Conservation (phyloP, 1,284 basidiomycete species). For the Ceratobasidium sp. region DNA sequence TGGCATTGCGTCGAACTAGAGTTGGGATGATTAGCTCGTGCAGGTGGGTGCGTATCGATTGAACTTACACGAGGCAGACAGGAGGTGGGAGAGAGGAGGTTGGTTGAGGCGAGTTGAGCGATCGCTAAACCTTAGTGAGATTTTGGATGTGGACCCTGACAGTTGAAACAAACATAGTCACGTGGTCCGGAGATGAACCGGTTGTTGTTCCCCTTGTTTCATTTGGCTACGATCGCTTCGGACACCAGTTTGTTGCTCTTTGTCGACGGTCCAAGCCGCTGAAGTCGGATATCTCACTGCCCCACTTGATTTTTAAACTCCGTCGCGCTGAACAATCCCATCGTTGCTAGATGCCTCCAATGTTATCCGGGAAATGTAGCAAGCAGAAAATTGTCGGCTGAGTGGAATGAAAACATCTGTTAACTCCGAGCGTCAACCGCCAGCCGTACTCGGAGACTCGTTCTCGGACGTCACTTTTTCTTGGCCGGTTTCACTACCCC, state of each 20-base stretch:
- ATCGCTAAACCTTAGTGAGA: constrained; percentile 12
- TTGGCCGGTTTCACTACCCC: too few relatives aligned
- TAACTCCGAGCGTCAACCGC: too few relatives aligned
- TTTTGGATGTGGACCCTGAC: constrained; percentile 35
- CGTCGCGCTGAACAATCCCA: too few relatives aligned
- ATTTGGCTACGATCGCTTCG: not conserved
- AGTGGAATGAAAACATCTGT: too few relatives aligned
- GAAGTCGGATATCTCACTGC: too few relatives aligned
- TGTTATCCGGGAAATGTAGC: too few relatives aligned
- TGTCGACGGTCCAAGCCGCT: not conserved
- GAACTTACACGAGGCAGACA: constrained; percentile 1
- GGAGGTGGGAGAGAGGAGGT: constrained; percentile 7
- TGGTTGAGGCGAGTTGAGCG: constrained; percentile 12
- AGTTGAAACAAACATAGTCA: constrained; percentile 28
- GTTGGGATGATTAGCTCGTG: not conserved
- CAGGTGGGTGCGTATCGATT: not conserved
- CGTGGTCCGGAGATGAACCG: constrained; percentile 14
- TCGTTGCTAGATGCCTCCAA: too few relatives aligned
- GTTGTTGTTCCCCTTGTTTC: not conserved
- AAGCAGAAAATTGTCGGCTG: too few relatives aligned
- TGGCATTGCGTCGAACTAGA: not conserved
- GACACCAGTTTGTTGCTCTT: not conserved
- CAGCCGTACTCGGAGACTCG: too few relatives aligned
- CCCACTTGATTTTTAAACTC: too few relatives aligned
- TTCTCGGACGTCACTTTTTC: too few relatives aligned